A percentile compares a stretch with the other conserved stretches of the same genome.
Conservation (phyloP, 306 rosid species). For the Vigna unguiculata region DNA sequence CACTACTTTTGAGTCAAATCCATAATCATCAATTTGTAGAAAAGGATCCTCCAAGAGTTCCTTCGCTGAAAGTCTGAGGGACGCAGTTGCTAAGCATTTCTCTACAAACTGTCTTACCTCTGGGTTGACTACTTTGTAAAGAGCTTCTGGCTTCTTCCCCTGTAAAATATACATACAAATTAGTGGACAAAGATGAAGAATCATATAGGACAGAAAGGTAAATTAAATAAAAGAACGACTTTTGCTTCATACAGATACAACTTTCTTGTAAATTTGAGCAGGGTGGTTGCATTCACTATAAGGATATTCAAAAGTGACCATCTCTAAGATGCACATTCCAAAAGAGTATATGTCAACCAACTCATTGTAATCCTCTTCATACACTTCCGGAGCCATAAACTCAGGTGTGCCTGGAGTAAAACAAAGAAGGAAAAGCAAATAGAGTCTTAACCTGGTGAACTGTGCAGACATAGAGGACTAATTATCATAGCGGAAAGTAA, state of each 20-base stretch:
- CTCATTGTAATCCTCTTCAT: conserved; percentile 94
- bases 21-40: conserved; percentile 77
- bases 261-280: conserved; percentile 98
- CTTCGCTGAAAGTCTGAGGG: conserved; percentile 81
- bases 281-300: conserved; percentile 95
- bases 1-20: conserved; percentile 54
- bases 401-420: conserved; percentile 89
- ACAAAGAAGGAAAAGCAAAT: conserved; percentile 19
- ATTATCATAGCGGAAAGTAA: conserved; percentile 1
- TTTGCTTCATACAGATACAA: conserved; percentile 67
- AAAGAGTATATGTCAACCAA: conserved; percentile 94
- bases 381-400: conserved; percentile 99
- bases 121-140: conserved; percentile 74
- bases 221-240: background rate
- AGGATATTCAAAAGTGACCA: conserved; percentile 97
- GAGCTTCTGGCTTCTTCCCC: conserved; percentile 90
- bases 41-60: conserved; percentile 89
- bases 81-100: conserved; percentile 86
- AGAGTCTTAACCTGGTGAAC: background rate
- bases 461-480: background rate
- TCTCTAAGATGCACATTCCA: conserved; percentile 98
- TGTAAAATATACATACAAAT: conserved; percentile 44
- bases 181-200: conserved; percentile 30
- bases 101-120: conserved; percentile 83
- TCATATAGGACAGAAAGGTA: conserved; percentile 10